These are phyloP conservation scores for Zoysia matrella DNA, from an alignment of 202 grass and related monocot species.

Conservation along the genomic window DNA sequence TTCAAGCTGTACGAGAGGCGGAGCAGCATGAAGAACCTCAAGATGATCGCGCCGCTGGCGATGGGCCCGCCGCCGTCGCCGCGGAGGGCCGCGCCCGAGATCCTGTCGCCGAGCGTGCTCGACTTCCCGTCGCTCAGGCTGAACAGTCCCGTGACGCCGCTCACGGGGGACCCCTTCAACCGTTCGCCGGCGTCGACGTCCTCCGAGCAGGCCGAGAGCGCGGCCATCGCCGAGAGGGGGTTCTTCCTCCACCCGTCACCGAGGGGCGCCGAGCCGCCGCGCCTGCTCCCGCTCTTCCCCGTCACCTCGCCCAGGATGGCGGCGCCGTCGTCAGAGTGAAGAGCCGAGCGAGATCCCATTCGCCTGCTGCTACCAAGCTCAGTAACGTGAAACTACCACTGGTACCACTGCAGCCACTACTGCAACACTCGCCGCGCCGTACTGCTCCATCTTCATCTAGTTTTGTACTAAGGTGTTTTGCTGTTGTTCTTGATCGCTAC, in stretches of 20 bases:
- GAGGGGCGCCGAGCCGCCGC: too few species aligned
- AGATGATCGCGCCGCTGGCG: too few species aligned
- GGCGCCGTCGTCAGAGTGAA: too few species aligned
- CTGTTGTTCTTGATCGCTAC: slow-evolving; percentile 28
- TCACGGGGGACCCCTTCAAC: slow-evolving; percentile 61
- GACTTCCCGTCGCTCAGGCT: slow-evolving; percentile 83
- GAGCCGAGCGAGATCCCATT: neutral
- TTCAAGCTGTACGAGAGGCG: too few species aligned
- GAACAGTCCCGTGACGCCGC: slow-evolving; percentile 36
- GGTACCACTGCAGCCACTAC: neutral
- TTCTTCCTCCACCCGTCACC: slow-evolving; percentile 22
- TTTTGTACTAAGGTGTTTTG: slow-evolving; percentile 25
- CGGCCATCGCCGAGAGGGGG: slow-evolving; percentile 73
- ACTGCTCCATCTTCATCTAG: slow-evolving; percentile 15
- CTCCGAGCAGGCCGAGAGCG: slow-evolving; percentile 70
- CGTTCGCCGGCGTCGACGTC: slow-evolving; percentile 55
- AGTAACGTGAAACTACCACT: neutral
- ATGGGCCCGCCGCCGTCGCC: slow-evolving; percentile 46
- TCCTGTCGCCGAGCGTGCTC: slow-evolving; percentile 90
- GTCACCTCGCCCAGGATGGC: too few species aligned
- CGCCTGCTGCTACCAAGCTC: neutral
- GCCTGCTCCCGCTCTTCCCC: too few species aligned
- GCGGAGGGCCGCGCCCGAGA: slow-evolving; percentile 47
- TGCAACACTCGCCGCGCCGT: slow-evolving; percentile 6
- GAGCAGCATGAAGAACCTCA: too few species aligned